Conservation (phyloP, 192 early-diverging fungal species). For the Coemansia sp. region DNA sequence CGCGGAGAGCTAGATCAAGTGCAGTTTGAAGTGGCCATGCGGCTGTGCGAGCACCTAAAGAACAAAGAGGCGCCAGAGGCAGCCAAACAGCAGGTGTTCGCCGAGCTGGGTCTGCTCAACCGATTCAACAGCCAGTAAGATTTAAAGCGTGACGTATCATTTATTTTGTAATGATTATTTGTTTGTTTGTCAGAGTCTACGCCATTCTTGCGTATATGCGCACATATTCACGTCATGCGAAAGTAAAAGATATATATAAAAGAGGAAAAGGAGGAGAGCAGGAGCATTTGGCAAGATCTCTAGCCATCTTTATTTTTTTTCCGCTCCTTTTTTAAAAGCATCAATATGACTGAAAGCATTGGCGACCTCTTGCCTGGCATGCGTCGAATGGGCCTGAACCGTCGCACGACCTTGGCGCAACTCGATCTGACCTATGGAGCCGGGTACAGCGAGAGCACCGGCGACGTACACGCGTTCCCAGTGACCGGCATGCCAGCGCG, state of each 20-base stretch:
- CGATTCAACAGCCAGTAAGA: constrained; percentile 19
- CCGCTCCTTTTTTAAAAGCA: neutral
- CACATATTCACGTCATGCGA: neutral
- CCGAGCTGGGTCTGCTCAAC: constrained; percentile 45
- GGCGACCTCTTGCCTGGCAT: constrained; percentile 40
- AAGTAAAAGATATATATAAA: neutral
- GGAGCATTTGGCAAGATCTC: neutral
- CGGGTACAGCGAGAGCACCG: constrained; percentile 24
- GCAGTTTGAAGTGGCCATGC: constrained; percentile 86
- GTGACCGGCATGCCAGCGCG: constrained; percentile 51
- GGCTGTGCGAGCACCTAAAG: constrained; percentile 59
- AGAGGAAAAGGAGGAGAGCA: neutral
- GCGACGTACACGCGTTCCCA: constrained; percentile 43
- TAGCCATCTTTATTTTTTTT: neutral
- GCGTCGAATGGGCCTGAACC: constrained; percentile 40
- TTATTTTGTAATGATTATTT: neutral
- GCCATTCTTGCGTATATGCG: neutral
- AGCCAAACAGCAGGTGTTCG: constrained; percentile 33
- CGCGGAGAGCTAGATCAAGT: constrained; percentile 84
- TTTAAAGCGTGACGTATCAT: neutral
- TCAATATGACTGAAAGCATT: constrained; percentile 38
- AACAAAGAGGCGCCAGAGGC: constrained; percentile 35
- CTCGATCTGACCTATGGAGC: constrained; percentile 50
- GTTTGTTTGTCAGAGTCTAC: neutral
- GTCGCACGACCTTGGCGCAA: constrained; percentile 14